A percentile compares a stretch with the other conserved stretches of the same genome.
These are phyloP conservation scores for Cladophialophora exuberans DNA, from an alignment of 2,329 filamentous ascomycete genomes.

Conservation along the genomic window DNA sequence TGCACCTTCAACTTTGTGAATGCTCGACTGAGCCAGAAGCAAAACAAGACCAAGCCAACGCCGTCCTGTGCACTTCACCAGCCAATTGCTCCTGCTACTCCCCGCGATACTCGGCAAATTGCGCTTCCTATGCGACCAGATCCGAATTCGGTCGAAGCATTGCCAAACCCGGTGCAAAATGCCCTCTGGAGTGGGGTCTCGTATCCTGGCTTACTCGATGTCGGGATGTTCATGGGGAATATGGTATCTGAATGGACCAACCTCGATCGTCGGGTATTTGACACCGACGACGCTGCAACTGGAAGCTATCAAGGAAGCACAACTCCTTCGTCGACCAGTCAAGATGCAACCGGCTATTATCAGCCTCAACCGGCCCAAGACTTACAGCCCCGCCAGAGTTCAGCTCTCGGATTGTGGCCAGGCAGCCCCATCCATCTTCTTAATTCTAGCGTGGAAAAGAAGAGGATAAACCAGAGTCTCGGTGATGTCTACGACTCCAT, in stretches of 20 bases:
- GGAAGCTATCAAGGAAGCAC: not conserved
- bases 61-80: not conserved
- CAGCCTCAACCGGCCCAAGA: not conserved
- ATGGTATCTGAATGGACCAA: constrained; percentile 17
- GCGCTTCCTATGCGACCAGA: not conserved
- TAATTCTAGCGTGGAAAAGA: constrained; percentile 20
- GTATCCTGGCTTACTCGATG: constrained; percentile 6
- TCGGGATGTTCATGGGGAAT: constrained; percentile 21
- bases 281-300: not conserved
- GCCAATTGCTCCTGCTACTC: constrained; percentile 2
- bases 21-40: constrained; percentile 11
- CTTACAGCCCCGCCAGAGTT: not conserved
- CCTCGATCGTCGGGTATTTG: not conserved
- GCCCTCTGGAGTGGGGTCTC: not conserved
- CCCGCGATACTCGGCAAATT: not conserved
- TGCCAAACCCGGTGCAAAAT: not conserved
- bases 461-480: constrained; percentile 19
- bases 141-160: not conserved
- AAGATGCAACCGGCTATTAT: not conserved
- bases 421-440: constrained; percentile 23
- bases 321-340: not conserved
- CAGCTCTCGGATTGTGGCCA: constrained; percentile 11
- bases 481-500: constrained; percentile 23
- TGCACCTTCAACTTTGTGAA: constrained; percentile 25
- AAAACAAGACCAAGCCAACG: constrained; percentile 1